Conservation (phyloP, 2,329 filamentous ascomycete genomes). For the Huntiella moniliformis region DNA sequence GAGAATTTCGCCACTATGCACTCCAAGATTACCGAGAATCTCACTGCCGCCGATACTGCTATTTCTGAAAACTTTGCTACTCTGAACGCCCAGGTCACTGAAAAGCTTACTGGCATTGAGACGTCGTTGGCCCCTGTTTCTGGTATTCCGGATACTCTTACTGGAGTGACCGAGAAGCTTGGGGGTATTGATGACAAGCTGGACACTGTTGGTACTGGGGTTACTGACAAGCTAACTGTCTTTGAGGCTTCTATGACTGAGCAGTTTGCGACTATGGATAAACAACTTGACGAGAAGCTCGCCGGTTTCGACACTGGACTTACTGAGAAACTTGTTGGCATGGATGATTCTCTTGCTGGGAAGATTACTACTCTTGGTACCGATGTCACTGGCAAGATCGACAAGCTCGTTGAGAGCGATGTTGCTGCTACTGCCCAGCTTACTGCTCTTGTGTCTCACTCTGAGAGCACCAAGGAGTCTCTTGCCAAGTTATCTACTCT, state of each 20-base stretch:
- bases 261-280: conserved; percentile 8
- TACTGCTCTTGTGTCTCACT: conserved; percentile 33
- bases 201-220: not conserved
- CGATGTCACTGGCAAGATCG: conserved; percentile 28
- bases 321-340: conserved; percentile 9
- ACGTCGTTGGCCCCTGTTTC: conserved; percentile 4
- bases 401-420: conserved; percentile 20
- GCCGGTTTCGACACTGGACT: conserved; percentile 4
- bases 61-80: conserved; percentile 12
- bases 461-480: conserved; percentile 43
- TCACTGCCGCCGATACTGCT: conserved; percentile 8
- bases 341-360: conserved; percentile 7
- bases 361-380: conserved; percentile 6
- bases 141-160: not conserved
- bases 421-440: conserved; percentile 16
- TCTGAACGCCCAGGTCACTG: conserved; percentile 9
- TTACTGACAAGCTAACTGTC: conserved; percentile 5
- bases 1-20: conserved; percentile 11
- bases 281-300: conserved; percentile 8
- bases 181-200: conserved; percentile 4
- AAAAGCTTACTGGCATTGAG: conserved; percentile 6
- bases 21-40: conserved; percentile 8
- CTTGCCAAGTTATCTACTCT: conserved; percentile 62
- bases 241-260: conserved; percentile 6
- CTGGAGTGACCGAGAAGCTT: conserved; percentile 3